Conservation (phyloP, 2,329 filamentous ascomycete species). For the Colletotrichum liriopes region DNA sequence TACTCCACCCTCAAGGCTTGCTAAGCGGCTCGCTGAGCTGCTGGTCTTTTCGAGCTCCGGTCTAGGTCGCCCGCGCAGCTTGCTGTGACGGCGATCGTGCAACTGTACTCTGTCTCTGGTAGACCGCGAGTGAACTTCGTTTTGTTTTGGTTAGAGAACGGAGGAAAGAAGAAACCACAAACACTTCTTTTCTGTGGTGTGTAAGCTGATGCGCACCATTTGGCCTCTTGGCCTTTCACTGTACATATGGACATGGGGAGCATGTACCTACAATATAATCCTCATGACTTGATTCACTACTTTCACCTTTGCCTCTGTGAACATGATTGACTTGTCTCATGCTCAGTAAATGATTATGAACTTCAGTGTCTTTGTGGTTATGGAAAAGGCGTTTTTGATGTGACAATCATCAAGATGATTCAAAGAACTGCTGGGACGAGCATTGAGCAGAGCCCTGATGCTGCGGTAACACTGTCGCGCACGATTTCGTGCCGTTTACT, state of each 20-base stretch:
- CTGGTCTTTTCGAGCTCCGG: background rate
- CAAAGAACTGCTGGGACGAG: too few relatives aligned
- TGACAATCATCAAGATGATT: too few relatives aligned
- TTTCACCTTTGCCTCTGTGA: background rate
- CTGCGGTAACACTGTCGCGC: background rate
- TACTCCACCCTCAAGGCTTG: constrained; percentile 40
- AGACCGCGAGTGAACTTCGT: constrained; percentile 29
- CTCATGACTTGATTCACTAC: constrained; percentile 20
- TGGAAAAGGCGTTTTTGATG: too few relatives aligned
- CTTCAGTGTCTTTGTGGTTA: background rate
- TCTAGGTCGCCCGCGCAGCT: constrained; percentile 1
- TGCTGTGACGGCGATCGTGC: background rate
- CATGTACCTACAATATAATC: constrained; percentile 40
- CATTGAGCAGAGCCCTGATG: too few relatives aligned
- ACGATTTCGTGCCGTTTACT: background rate
- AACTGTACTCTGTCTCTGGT: constrained; percentile 22
- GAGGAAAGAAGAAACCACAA: constrained; percentile 19
- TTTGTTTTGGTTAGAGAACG: constrained; percentile 30
- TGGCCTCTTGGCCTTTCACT: constrained; percentile 35
- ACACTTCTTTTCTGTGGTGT: constrained; percentile 37
- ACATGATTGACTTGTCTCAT: too few relatives aligned
- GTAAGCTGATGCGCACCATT: constrained; percentile 37
- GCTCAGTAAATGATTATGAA: background rate
- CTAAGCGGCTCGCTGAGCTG: constrained; percentile 31
- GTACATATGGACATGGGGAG: constrained; percentile 39